A percentile compares a stretch with the other conserved stretches of the same genome.
phyloP scores from a whole-genome alignment of 225 moss, liverwort and hornwort genomes.

The Marchantia paleacea region DNA sequence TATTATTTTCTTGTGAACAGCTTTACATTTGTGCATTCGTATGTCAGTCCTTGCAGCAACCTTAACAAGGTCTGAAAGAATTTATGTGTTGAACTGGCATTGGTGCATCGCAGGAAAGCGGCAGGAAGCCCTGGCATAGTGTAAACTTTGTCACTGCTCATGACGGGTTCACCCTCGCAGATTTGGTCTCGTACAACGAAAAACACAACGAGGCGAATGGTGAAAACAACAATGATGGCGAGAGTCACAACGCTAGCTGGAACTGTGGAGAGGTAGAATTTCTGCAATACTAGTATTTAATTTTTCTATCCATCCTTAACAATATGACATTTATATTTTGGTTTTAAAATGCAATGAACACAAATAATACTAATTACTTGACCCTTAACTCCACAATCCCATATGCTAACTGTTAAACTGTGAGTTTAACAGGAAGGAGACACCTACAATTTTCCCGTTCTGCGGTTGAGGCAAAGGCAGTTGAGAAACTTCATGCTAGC shows the following conservation, averaged over 20 bases:
- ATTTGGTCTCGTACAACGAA: slow-evolving; percentile 79
- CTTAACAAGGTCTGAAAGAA: background rate
- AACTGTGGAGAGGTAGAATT: slow-evolving; percentile 75
- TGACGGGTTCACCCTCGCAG: slow-evolving; percentile 85
- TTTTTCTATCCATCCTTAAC: too few relatives aligned
- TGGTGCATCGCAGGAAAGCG: slow-evolving; percentile 64
- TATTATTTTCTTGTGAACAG: background rate
- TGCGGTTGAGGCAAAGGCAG: slow-evolving; percentile 75
- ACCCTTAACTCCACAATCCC: background rate
- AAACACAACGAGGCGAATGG: slow-evolving; percentile 90
- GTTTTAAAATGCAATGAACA: too few relatives aligned
- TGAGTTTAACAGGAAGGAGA: slow-evolving; percentile 59
- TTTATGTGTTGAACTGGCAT: background rate
- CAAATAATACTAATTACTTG: background rate
- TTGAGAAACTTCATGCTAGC: slow-evolving; percentile 79
- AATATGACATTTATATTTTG: too few relatives aligned
- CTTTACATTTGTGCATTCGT: background rate
- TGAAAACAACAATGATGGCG: slow-evolving; percentile 82
- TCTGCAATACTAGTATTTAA: background rate
- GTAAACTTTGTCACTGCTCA: slow-evolving; percentile 87
- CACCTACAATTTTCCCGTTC: slow-evolving; percentile 52
- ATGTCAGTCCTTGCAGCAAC: background rate
- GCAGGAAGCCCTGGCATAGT: slow-evolving; percentile 89
- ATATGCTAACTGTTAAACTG: background rate
- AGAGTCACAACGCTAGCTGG: slow-evolving; percentile 88